Evolutionary conservation across 1,284 basidiomycete species (phyloP), one percentile per base, ranked within the genome.

Genomic region (Microbotryum saponariae): DNA sequence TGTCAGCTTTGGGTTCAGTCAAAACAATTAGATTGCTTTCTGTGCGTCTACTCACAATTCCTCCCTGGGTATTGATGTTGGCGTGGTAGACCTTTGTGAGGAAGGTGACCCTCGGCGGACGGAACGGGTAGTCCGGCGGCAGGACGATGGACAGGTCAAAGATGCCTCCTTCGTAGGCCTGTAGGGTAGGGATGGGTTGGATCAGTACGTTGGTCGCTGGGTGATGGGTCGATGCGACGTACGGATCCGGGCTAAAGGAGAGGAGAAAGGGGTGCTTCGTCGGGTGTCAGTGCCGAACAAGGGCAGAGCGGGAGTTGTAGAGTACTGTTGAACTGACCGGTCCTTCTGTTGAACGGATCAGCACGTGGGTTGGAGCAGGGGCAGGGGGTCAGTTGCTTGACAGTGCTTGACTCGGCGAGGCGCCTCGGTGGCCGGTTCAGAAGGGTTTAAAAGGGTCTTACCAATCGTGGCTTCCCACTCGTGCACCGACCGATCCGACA

Each of bases 41-140:
- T 42, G 37, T 8, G 31, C 31, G 31, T 31, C 31, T 31, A 42
- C 37, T 42, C 14, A 42, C 37, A 78, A 98, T 98, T 70, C 90
- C 93, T 53, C 94, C 96, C 72, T 94, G 92, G 68, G 87, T 86
- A 76, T 96, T 96, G 88, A 96, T 93, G 81, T 94, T 94, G 53
- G 90, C 89, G 78, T 94, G 91, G 54, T 62, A 67, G 75, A 81
- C 80, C 75, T 82, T 96, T 74, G 94, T 98, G 73, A 88, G 89
- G 80, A 99, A 98, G 79, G 86, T 88, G 77, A 98, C 93, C 83
- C 97, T 97, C 76, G 96, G 96, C 50, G 96, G 93, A 80, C 94
- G 93, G 85, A 96, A 96, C 47, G 92, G 92, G 80, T 96, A 97
- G 78, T 97, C 92, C 77, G 56, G 71, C 4, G 85, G 82, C 14